Conservation (phyloP, 2,329 filamentous ascomycete species). For the Chrysoporthe deuterocubensis region DNA sequence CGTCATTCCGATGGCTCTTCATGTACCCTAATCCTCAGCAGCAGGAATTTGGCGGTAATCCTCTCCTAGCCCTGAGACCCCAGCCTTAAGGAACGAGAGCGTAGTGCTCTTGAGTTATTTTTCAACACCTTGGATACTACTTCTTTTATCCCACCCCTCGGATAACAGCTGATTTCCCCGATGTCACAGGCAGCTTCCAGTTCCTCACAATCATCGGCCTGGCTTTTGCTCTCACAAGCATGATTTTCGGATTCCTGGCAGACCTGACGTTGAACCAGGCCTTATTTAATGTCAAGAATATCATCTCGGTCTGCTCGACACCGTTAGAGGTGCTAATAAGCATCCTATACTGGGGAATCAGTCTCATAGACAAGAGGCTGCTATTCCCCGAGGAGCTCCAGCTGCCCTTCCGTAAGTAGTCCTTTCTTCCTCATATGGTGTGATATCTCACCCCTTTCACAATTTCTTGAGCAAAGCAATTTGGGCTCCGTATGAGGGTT, state of each 20-base stretch:
- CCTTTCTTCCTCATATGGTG: not conserved
- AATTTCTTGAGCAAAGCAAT: not conserved
- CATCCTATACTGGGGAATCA: slow-evolving; percentile 74
- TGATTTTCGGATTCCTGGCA: slow-evolving; percentile 63
- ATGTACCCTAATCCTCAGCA: slow-evolving; percentile 57
- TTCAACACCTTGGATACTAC: not conserved
- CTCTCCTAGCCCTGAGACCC: not conserved
- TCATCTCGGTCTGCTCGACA: slow-evolving; percentile 65
- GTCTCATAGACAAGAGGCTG: slow-evolving; percentile 57
- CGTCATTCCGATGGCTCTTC: slow-evolving; percentile 57
- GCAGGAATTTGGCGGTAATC: slow-evolving; percentile 66
- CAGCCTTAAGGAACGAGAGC: too few species aligned
- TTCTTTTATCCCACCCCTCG: too few species aligned
- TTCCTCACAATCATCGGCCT: slow-evolving; percentile 78
- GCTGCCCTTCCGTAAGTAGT: slow-evolving; percentile 47
- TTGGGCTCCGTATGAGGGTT: not conserved
- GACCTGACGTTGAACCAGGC: slow-evolving; percentile 62
- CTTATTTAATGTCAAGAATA: slow-evolving; percentile 72
- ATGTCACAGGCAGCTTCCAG: slow-evolving; percentile 49
- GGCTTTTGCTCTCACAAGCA: slow-evolving; percentile 62
- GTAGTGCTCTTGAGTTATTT: not conserved
- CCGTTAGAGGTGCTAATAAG: slow-evolving; percentile 74
- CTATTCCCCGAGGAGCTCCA: slow-evolving; percentile 59
- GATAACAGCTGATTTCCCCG: not conserved
- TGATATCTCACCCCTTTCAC: not conserved